Evolutionary conservation across 257 asterid species (phyloP).

Genomic region (Ballota nigra): DNA sequence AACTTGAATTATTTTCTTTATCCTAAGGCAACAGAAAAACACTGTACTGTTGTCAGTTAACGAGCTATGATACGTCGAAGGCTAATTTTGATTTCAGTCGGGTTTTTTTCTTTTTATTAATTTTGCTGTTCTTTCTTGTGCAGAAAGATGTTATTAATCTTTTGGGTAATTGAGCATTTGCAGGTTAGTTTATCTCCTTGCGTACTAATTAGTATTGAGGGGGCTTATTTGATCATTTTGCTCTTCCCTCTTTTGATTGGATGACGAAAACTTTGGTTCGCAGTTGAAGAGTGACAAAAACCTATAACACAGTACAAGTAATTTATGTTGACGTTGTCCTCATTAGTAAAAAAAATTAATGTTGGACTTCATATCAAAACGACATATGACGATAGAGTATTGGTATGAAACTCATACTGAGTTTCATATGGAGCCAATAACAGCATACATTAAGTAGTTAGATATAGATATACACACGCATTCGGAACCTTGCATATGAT

Average conservation of each 20-base stretch:
- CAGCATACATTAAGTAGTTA: too few species aligned
- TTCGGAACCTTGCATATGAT: background rate
- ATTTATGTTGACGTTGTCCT: background rate
- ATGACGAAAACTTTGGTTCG: background rate
- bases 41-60: background rate
- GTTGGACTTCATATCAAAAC: background rate
- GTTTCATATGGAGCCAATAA: background rate
- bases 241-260: background rate
- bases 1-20: background rate
- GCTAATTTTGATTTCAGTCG: background rate
- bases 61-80: background rate
- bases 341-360: background rate
- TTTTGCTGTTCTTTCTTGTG: background rate
- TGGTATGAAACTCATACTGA: too few species aligned
- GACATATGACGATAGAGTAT: too few species aligned
- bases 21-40: background rate
- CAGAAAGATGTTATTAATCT: conserved; percentile 64
- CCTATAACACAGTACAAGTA: background rate
- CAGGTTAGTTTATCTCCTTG: conserved; percentile 29
- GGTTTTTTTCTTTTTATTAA: background rate
- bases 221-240: background rate
- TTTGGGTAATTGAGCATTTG: conserved; percentile 37
- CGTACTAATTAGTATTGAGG: background rate
- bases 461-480: too few species aligned
- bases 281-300: too few species aligned